Conservation (phyloP, 352 stramenopile species). For the Globisporangium barbulae region DNA sequence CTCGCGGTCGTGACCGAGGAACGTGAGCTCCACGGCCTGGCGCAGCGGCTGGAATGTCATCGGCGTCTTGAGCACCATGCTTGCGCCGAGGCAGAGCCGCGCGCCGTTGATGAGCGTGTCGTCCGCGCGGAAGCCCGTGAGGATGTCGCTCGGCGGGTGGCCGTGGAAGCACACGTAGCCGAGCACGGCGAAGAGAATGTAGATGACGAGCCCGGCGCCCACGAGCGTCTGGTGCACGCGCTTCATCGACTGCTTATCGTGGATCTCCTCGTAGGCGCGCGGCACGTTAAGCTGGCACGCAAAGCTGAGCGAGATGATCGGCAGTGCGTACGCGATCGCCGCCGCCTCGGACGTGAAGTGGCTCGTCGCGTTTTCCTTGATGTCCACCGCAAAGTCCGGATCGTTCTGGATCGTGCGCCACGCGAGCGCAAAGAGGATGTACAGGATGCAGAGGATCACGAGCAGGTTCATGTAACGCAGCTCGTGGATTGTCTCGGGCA, state of each 20-base stretch:
- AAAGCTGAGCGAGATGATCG: conserved; percentile 81
- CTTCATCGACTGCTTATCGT: conserved; percentile 66
- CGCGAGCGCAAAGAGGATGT: conserved; percentile 69
- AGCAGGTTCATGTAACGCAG: conserved; percentile 78
- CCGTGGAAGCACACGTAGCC: conserved; percentile 81
- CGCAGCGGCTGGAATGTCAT: conserved; percentile 86
- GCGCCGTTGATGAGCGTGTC: conserved; percentile 79
- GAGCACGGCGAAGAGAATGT: conserved; percentile 62
- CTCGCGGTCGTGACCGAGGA: conserved; percentile 66
- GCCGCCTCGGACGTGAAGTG: conserved; percentile 61
- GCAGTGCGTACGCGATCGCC: conserved; percentile 65
- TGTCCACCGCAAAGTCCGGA: conserved; percentile 32
- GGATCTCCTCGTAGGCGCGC: conserved; percentile 74
- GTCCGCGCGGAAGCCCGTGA: conserved; percentile 67
- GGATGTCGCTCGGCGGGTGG: conserved; percentile 79
- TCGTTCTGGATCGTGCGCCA: conserved; percentile 48
- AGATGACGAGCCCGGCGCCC: conserved; percentile 45
- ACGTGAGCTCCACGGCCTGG: conserved; percentile 71
- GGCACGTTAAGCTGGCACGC: conserved; percentile 81
- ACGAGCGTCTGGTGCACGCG: conserved; percentile 65
- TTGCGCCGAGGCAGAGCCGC: conserved; percentile 62
- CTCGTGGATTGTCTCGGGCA: conserved; percentile 82
- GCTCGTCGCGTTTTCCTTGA: conserved; percentile 36
- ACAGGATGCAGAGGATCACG: conserved; percentile 74
- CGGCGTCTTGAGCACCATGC: conserved; percentile 80